Evolutionary conservation across 331 rosid species (phyloP).

Genomic region (Acacia concinna): DNA sequence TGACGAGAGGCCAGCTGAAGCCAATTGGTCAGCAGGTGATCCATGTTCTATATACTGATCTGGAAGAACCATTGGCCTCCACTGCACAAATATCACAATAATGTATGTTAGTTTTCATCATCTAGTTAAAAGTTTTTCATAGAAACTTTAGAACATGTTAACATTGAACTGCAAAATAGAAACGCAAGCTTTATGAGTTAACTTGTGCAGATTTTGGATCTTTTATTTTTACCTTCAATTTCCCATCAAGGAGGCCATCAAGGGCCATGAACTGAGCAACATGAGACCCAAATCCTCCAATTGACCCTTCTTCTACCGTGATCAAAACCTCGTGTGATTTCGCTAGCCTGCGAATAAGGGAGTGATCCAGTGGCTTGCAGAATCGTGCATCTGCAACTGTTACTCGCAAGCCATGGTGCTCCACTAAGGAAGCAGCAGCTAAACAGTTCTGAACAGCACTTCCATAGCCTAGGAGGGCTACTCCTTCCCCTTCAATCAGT

Average conservation of each 20-base stretch:
- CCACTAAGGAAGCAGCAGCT: constrained; percentile 64
- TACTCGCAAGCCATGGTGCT: constrained; percentile 55
- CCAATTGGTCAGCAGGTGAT: constrained; percentile 73
- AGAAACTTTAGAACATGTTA: not conserved
- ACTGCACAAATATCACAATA: constrained; percentile 49
- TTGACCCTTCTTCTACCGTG: constrained; percentile 95
- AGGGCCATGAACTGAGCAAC: constrained; percentile 95
- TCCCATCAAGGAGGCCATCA: constrained; percentile 91
- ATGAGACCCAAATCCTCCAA: constrained; percentile 95
- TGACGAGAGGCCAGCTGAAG: constrained; percentile 75
- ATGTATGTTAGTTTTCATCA: constrained; percentile 22
- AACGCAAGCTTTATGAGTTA: no score
- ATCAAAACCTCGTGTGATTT: constrained; percentile 78
- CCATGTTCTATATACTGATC: constrained; percentile 89
- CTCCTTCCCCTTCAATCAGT: constrained; percentile 88
- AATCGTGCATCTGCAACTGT: constrained; percentile 94
- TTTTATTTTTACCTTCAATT: constrained; percentile 55
- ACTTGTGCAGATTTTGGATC: not conserved
- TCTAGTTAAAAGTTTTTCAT: not conserved
- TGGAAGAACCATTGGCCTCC: constrained; percentile 97
- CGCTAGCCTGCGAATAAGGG: constrained; percentile 75
- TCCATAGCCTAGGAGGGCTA: constrained; percentile 91
- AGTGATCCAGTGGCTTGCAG: constrained; percentile 86
- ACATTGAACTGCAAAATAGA: not conserved
- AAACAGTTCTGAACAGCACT: constrained; percentile 80